Evolutionary conservation across 805 yeast species (phyloP).

Genomic region (Spathaspora arborariae): DNA sequence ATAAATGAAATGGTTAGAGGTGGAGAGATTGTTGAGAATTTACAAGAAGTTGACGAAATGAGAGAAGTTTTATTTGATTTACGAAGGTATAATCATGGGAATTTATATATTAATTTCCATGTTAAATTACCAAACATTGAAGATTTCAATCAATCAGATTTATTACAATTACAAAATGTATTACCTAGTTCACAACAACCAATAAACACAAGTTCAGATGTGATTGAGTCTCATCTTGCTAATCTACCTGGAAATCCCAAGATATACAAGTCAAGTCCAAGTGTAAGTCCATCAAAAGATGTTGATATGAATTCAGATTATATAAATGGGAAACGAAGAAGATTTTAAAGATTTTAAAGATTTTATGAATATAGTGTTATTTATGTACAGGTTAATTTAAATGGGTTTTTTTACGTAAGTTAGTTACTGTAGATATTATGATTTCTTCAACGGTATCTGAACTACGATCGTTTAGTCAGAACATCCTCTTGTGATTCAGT

Average conservation of each 20-base stretch:
- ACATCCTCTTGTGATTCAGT: background rate
- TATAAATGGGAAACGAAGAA: background rate
- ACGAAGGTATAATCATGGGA: slow-evolving; percentile 25
- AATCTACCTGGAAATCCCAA: background rate
- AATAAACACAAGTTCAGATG: background rate
- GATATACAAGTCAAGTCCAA: background rate
- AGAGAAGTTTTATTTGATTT: slow-evolving; percentile 17
- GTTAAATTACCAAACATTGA: slow-evolving; percentile 29
- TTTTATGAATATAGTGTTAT: background rate
- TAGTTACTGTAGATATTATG: background rate
- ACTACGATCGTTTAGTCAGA: no score
- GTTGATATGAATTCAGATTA: background rate
- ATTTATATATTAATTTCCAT: slow-evolving; percentile 37
- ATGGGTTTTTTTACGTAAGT: background rate
- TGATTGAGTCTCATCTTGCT: slow-evolving; percentile 1
- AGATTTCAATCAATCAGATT: slow-evolving; percentile 16
- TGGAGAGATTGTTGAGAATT: slow-evolving; percentile 24
- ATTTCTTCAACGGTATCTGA: no score
- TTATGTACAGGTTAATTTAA: background rate
- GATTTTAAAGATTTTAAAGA: background rate
- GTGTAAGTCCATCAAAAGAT: background rate
- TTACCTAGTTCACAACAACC: slow-evolving; percentile 6
- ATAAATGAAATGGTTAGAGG: slow-evolving; percentile 22
- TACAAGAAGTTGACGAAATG: slow-evolving; percentile 11
- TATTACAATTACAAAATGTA: slow-evolving; percentile 1